These are phyloP conservation scores for Phytophthora pinifolia DNA, from an alignment of 352 stramenopile species.

Conservation along the genomic window DNA sequence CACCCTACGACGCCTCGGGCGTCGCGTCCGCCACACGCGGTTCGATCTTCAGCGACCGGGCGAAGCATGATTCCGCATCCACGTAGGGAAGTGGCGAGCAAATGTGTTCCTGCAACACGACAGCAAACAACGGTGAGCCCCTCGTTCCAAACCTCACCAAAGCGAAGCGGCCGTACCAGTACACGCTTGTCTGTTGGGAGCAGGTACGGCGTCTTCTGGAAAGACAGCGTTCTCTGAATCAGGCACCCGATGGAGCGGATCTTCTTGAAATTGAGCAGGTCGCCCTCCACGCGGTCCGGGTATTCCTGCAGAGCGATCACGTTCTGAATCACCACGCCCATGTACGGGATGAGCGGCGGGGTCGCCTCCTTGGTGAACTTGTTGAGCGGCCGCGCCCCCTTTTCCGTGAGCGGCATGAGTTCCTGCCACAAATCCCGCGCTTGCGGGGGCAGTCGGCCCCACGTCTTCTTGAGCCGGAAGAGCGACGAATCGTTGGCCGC, in stretches of 20 bases:
- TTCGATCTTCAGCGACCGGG: constrained; percentile 79
- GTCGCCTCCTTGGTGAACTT: constrained; percentile 76
- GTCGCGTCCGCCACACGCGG: constrained; percentile 61
- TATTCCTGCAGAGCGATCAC: constrained; percentile 84
- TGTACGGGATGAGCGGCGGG: constrained; percentile 78
- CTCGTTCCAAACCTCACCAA: not conserved
- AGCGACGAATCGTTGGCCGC: constrained; percentile 86
- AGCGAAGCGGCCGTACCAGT: constrained; percentile 48
- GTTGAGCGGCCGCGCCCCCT: constrained; percentile 73
- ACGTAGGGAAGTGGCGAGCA: constrained; percentile 63
- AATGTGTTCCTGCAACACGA: constrained; percentile 60
- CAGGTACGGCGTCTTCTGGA: constrained; percentile 81
- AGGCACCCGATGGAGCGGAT: constrained; percentile 71
- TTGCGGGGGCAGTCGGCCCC: constrained; percentile 65
- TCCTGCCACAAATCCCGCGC: constrained; percentile 82
- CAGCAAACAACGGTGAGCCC: not conserved
- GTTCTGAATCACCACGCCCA: constrained; percentile 86
- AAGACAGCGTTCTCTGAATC: constrained; percentile 56
- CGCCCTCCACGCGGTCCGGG: constrained; percentile 70
- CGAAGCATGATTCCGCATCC: constrained; percentile 76
- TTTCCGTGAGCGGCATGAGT: constrained; percentile 81
- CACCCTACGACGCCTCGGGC: constrained; percentile 9
- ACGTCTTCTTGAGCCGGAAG: constrained; percentile 88
- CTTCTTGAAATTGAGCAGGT: constrained; percentile 90
- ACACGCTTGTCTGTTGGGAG: constrained; percentile 78